Percentiles rank a stretch among this genome's conserved stretches.
phyloP scores from a whole-genome alignment of 2,329 filamentous ascomycete genomes.

The Alternaria panax region DNA sequence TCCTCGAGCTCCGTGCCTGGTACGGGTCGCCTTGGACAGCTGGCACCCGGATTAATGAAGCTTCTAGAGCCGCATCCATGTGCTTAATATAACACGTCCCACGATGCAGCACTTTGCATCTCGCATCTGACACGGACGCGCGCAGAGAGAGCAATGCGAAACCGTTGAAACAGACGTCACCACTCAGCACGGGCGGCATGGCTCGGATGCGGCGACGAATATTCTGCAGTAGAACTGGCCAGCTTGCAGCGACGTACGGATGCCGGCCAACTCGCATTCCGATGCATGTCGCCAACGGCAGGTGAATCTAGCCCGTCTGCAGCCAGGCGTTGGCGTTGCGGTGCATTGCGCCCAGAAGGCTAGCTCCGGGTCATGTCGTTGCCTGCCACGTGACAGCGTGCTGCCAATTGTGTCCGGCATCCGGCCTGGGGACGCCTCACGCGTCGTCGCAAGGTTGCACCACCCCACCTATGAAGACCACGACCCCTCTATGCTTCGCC shows the following conservation, averaged over 20 bases:
- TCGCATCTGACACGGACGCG: slow-evolving; percentile 3
- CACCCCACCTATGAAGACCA: slow-evolving; percentile 1
- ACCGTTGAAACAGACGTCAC: slow-evolving; percentile 11
- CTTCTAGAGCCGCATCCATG: slow-evolving; percentile 8
- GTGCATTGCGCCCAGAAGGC: slow-evolving; percentile 3
- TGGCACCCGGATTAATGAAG: not conserved
- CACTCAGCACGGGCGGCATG: slow-evolving; percentile 1
- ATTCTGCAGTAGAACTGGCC: not conserved
- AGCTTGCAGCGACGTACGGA: slow-evolving; percentile 13
- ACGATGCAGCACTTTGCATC: not conserved
- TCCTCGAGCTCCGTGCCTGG: not conserved
- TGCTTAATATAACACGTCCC: slow-evolving; percentile 3
- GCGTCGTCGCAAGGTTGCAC: slow-evolving; percentile 7
- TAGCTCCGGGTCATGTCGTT: not conserved
- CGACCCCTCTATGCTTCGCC: not conserved
- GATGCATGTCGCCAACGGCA: slow-evolving; percentile 24
- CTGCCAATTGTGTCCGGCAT: not conserved
- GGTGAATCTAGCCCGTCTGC: slow-evolving; percentile 4
- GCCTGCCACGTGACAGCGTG: slow-evolving; percentile 26
- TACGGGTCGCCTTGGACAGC: not conserved
- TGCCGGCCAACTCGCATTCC: slow-evolving; percentile 27
- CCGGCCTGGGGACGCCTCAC: not conserved
- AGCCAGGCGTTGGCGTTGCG: not conserved
- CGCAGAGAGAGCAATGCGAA: slow-evolving; percentile 12
- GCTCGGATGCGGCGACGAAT: slow-evolving; percentile 1